Percentiles rank a stretch among this genome's conserved stretches.
phyloP scores from a whole-genome alignment of 257 asterid species.

The Osmanthus fragrans region DNA sequence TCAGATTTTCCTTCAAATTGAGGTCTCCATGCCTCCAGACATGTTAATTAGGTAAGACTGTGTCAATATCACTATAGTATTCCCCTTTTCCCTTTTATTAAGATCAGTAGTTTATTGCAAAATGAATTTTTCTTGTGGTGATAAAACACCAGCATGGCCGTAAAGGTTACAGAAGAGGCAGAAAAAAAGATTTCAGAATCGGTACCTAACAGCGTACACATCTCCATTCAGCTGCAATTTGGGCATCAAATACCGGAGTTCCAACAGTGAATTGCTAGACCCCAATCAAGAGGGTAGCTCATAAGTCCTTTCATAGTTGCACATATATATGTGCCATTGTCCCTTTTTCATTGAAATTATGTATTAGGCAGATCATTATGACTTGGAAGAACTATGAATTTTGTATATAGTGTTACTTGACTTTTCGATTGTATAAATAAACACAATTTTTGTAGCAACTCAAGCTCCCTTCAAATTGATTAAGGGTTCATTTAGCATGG shows the following conservation, averaged over 20 bases:
- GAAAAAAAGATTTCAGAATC: constrained; percentile 56
- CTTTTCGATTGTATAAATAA: not conserved
- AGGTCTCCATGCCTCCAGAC: constrained; percentile 80
- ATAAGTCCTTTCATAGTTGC: not conserved
- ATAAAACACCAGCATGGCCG: constrained; percentile 58
- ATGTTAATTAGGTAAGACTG: constrained; percentile 51
- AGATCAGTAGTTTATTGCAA: not conserved
- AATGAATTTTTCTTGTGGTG: not conserved
- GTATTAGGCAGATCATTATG: constrained; percentile 78
- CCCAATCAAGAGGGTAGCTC: not conserved
- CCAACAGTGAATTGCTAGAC: constrained; percentile 27
- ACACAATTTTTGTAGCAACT: not conserved
- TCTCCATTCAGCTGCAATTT: constrained; percentile 69
- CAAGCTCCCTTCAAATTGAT: not conserved
- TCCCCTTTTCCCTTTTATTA: not conserved
- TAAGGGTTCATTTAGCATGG: too few relatives aligned
- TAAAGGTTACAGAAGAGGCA: constrained; percentile 63
- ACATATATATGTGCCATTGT: not conserved
- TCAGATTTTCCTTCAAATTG: constrained; percentile 69
- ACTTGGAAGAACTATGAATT: constrained; percentile 42
- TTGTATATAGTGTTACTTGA: not conserved
- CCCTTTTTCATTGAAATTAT: not conserved
- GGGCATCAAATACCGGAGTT: constrained; percentile 52
- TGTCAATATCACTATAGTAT: not conserved
- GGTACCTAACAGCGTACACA: constrained; percentile 45